Conservation (phyloP, 768 basidiomycete genomes). For the Gelatoporia subvermispora region DNA sequence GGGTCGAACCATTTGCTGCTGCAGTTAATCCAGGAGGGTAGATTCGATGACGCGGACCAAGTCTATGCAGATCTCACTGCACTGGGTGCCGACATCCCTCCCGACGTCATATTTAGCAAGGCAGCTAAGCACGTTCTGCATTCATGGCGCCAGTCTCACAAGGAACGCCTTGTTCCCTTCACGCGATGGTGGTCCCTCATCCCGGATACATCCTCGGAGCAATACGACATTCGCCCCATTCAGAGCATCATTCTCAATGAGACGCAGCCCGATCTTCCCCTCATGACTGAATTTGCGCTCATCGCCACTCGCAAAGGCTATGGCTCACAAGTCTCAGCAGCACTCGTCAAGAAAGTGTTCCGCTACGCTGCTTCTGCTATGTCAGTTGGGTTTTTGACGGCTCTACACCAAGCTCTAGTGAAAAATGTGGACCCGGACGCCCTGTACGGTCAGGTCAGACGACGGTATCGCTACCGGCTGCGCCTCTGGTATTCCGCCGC, state of each 20-base stretch:
- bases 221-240: constrained; percentile 3
- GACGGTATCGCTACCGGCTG: not conserved
- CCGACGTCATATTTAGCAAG: constrained; percentile 16
- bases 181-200: constrained; percentile 40
- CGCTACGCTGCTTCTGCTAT: constrained; percentile 35
- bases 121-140: constrained; percentile 32
- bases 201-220: constrained; percentile 24
- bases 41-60: constrained; percentile 29
- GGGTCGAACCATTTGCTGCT: constrained; percentile 16
- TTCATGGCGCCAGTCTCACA: constrained; percentile 6
- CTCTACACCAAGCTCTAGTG: constrained; percentile 26
- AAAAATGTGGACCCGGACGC: constrained; percentile 3
- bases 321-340: not conserved
- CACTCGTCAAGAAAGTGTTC: constrained; percentile 35
- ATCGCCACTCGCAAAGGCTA: constrained; percentile 47
- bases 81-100: constrained; percentile 33
- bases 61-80: constrained; percentile 37
- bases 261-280: constrained; percentile 26
- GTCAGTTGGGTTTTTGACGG: constrained; percentile 34
- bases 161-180: constrained; percentile 21
- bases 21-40: constrained; percentile 24
- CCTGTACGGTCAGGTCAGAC: not conserved
- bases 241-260: constrained; percentile 28
- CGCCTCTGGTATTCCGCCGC: constrained; percentile 30
- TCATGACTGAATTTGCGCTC: constrained; percentile 39